Percentiles rank a stretch among this genome's conserved stretches.
Conservation (phyloP, 495 filamentous ascomycete genomes). For the Sporormia fimetaria region DNA sequence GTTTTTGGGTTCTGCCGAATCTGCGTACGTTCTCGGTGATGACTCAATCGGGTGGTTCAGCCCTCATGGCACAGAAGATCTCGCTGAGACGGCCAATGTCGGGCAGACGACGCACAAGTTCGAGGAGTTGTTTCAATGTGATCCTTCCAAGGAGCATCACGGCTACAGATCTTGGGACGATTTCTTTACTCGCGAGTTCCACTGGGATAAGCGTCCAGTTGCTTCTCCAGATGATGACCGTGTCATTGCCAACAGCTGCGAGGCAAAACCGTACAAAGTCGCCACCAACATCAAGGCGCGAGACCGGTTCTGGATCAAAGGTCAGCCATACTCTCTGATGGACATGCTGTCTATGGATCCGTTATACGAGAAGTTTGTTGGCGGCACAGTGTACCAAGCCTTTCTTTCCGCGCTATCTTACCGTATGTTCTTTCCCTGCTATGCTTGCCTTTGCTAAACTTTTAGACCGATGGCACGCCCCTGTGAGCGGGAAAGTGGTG, state of each 20-base stretch:
- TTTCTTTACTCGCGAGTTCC: conserved; percentile 59
- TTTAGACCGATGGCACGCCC: conserved; percentile 31
- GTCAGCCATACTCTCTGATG: conserved; percentile 37
- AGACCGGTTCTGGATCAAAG: conserved; percentile 59
- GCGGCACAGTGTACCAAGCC: conserved; percentile 30
- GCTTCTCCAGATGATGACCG: conserved; percentile 41
- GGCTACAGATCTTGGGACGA: conserved; percentile 66
- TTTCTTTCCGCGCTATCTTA: conserved; percentile 29
- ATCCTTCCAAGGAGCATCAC: conserved; percentile 39
- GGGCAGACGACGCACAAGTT: conserved; percentile 37
- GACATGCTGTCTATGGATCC: conserved; percentile 27
- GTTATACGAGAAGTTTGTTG: conserved; percentile 24
- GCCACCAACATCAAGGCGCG: conserved; percentile 33
- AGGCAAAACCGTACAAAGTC: conserved; percentile 46
- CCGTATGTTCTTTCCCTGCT: too few species aligned
- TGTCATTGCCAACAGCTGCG: conserved; percentile 56
- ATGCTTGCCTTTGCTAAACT: too few species aligned
- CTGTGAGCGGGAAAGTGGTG: conserved; percentile 26
- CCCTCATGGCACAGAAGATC: conserved; percentile 33
- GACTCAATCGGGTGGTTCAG: conserved; percentile 52
- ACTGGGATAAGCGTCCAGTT: conserved; percentile 43
- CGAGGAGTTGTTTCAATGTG: conserved; percentile 42
- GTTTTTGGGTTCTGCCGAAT: conserved; percentile 46
- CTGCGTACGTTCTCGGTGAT: conserved; percentile 44
- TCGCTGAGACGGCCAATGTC: conserved; percentile 38